Conservation (phyloP, 2,329 filamentous ascomycete species). For the Colletotrichum paranaense region DNA sequence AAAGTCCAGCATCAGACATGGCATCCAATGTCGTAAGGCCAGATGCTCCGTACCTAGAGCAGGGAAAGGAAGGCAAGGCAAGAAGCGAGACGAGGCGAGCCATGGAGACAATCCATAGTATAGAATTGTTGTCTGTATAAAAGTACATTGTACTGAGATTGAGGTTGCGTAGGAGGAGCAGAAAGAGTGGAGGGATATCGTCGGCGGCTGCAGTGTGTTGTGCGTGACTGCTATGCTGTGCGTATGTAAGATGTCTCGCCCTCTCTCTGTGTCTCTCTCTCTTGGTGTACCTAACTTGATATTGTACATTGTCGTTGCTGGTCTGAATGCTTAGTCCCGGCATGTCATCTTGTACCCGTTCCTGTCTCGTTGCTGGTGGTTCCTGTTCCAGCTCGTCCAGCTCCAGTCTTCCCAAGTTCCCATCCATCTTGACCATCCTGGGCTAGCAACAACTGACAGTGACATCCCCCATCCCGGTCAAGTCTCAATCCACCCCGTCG, state of each 20-base stretch:
- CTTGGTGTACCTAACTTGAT: no score
- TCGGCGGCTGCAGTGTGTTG: background rate
- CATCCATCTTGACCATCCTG: conserved; percentile 3
- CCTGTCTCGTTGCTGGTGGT: background rate
- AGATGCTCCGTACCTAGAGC: background rate
- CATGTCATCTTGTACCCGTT: conserved; percentile 18
- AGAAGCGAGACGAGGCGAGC: background rate
- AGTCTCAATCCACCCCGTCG: conserved; percentile 31
- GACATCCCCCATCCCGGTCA: conserved; percentile 32
- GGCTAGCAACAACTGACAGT: conserved; percentile 26
- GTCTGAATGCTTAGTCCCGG: background rate
- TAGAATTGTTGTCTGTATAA: background rate
- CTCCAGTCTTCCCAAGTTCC: background rate
- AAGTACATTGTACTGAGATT: background rate
- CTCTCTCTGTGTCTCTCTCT: background rate
- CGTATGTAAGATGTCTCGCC: background rate
- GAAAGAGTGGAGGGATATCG: background rate
- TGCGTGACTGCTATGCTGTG: background rate
- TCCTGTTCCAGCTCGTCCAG: conserved; percentile 6
- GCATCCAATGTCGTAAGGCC: background rate
- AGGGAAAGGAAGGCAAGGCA: background rate
- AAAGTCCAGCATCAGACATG: background rate
- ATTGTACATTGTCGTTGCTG: no score
- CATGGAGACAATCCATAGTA: background rate
- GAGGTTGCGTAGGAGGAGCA: background rate